Evolutionary conservation across 225 moss, liverwort and hornwort genomes (phyloP), one percentile per base, ranked within the genome.

Genomic region (Lunularia cruciata): DNA sequence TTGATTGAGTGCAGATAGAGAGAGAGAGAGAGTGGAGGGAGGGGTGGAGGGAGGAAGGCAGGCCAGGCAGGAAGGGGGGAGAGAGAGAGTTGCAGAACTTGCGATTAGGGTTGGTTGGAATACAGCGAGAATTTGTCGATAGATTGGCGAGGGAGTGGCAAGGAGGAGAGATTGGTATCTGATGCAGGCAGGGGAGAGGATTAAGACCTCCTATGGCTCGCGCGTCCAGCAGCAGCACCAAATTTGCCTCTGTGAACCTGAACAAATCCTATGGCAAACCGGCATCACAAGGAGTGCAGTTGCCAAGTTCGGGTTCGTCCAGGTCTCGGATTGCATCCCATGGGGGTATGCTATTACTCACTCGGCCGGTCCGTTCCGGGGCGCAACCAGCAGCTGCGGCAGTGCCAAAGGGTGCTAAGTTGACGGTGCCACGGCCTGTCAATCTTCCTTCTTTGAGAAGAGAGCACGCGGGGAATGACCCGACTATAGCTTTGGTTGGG

Each of bases 161-260:
- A 27, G 38, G 46, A 42, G 57, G 75, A 60, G 71, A 69, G 80
- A 77, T 54, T 53, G 73, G 79, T 78, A 77, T 87, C 83, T 92
- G 89, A 92, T 90, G 90, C 92, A 84, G 88, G 92, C 77, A 83
- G 86, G 69, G 81, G 57, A 83, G 61, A 83, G 79, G 84, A 83
- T 85, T 76, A 89, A 83, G 84, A 88, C 91, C 86, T 88, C 87
- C 93, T 90, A 98, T 98, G 98, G 98, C 98, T 87, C 93, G 98
- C 82, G 93, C 93, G 82, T 83, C 93, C 78, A 91, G 90, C 87
- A 93, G 93, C 90, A 93, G 86, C 93, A 89, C 98, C 76, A 98
- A 93, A 90, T 98, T 98, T 91, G 98, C 98, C 51, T 98, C 98
- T 52, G 98, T 98, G 67, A 98, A 98, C 86, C 86, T 98, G 81